Base-by-base conservation (phyloP, 495 filamentous ascomycete genomes). In the Xeromyces bisporus region DNA sequence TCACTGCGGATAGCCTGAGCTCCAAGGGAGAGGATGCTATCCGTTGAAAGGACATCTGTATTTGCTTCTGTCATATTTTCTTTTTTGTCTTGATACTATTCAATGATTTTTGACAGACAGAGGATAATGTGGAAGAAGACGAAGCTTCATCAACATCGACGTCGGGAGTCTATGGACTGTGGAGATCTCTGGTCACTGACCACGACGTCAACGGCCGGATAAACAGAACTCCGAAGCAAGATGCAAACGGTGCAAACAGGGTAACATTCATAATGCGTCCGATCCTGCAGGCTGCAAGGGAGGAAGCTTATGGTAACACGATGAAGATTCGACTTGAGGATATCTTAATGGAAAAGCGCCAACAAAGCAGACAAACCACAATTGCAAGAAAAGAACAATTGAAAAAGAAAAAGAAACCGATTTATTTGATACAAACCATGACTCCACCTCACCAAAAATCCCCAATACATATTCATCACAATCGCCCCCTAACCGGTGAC, bases 391-490 rank as follows among this genome's bases (percentile, higher is more conserved):
- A 21, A 4, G 25, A 26, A n/a, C n/a, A n/a, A n/a, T n/a, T n/a
- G n/a, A n/a, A n/a, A n/a, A n/a, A n/a, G n/a, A n/a, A n/a, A n/a
- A n/a, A n/a, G n/a, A n/a, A n/a, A n/a, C n/a, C n/a, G n/a, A n/a
- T n/a, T n/a, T n/a, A n/a, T n/a, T n/a, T n/a, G 25, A 11, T 13
- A 5, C 7, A 13, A 3, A 13, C 28, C 28, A 18, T 29, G 14
- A 18, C 13, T 29, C 28, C 28, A 29, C 28, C 28, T 15, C 28
- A 18, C 17, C 51, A 77, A 51, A 69, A 67, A 41, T 76, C 74
- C 1, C 71, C 74, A 23, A 78, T 66, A n/a, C n/a, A n/a, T n/a
- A 42, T 77, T 78, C 30, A 80, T 57, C 7, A 76, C 69, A 20
- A 73, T 59, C 3, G 69, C 66, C 12, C 60, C 61, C 32, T 47